Evolutionary conservation across 1,284 basidiomycete species (phyloP).

Genomic region (Irpex rosettiformis): DNA sequence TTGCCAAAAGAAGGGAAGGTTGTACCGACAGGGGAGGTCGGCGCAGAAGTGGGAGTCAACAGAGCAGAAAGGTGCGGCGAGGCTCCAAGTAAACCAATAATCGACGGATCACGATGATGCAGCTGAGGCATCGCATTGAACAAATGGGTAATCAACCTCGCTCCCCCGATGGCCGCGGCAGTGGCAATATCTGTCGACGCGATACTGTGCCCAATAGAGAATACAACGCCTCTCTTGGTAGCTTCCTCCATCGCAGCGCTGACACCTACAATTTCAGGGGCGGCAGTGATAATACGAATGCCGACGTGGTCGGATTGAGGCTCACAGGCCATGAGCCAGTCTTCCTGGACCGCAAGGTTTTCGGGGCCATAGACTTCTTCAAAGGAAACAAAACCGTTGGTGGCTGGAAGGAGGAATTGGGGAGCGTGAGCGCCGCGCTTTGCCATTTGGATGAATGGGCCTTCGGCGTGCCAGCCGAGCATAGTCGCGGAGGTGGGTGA

Average conservation of each 20-base stretch:
- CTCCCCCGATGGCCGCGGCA: constrained; percentile 64
- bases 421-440: constrained; percentile 82
- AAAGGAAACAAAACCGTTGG: constrained; percentile 58
- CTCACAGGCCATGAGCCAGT: constrained; percentile 55
- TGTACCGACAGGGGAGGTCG: constrained; percentile 22
- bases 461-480: constrained; percentile 88
- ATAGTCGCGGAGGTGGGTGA: constrained; percentile 61
- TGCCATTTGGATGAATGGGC: constrained; percentile 78
- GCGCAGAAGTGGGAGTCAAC: constrained; percentile 23
- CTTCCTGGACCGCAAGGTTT: constrained; percentile 58
- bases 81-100: constrained; percentile 84
- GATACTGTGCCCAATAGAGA: constrained; percentile 83
- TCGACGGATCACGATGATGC: constrained; percentile 81
- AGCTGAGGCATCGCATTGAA: constrained; percentile 92
- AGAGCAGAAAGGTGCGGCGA: constrained; percentile 57
- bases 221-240: constrained; percentile 64
- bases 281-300: constrained; percentile 82
- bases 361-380: constrained; percentile 71
- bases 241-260: constrained; percentile 65
- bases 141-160: constrained; percentile 84
- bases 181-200: constrained; percentile 67
- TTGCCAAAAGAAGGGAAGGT: neutral
- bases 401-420: constrained; percentile 63
- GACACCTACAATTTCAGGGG: constrained; percentile 84
- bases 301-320: constrained; percentile 41